Base-by-base conservation (phyloP, 306 rosid genomes). In the Rubus idaeus region DNA sequence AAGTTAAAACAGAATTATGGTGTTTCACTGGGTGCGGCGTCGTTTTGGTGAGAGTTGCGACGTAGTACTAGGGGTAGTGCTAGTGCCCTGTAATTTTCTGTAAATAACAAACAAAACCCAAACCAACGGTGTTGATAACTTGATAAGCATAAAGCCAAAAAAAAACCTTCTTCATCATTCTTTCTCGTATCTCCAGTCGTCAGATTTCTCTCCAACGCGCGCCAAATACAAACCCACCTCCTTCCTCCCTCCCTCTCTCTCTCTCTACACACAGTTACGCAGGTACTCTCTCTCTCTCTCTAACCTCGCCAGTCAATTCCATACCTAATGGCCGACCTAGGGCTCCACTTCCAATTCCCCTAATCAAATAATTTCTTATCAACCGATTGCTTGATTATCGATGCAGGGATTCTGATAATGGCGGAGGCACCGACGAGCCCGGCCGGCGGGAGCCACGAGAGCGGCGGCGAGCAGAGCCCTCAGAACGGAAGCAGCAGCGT, bases 381-480 rank as follows among this genome's bases (percentile, higher is more conserved):
- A 30, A 30, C 5, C 4, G 12, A 61, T 61, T 12, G 67, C 23
- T 41, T 73, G 41, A 7, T 68, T n/a, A 30, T 30, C 35, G 35
- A 30, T 46, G 70, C 70, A 74, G 78, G 51, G 47, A 49, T 17
- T 55, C 17, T 57, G 62, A 52, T 5, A 41, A 86, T 93, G 97
- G 93, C 93, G 74, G 98, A 93, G 77, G 90, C 84, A 68, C 91
- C 97, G 65, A 57, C 88, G 51, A 93, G 96, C 67, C 93, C 96
- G 10, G 68, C 85, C 1, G 88, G 85, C 5, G 91, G 87, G 57
- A 88, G 89, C 81, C 95, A 91, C 75, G 98, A 93, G 40, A 89
- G 97, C 67, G 98, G 93, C 1, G 96, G 98, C 18, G 98, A 93
- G 66, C 96, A 86, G 78, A 93, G 98, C 60, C 91, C 96, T 4